phyloP scores from a whole-genome alignment of 768 basidiomycete genomes.

The Kwoniella sp. region DNA sequence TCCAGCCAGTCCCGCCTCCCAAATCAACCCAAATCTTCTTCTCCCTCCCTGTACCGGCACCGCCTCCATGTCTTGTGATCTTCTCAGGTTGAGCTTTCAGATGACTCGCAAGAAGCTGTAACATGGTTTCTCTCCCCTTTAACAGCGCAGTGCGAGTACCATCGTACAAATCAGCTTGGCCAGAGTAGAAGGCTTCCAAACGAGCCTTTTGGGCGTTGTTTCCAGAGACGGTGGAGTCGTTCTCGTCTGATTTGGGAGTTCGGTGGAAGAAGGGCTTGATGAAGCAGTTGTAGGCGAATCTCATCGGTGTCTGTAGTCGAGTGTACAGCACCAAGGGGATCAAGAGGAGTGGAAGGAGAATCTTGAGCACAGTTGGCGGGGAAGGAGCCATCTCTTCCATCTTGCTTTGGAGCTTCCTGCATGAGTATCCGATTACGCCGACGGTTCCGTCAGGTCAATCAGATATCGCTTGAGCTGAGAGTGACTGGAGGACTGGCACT shows the following conservation, averaged over 20 bases:
- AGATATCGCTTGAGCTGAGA: neutral
- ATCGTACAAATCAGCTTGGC: constrained; percentile 75
- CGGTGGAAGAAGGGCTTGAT: constrained; percentile 51
- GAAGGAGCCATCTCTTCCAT: constrained; percentile 13
- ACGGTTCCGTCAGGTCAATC: neutral
- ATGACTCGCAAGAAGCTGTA: constrained; percentile 68
- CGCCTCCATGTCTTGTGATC: constrained; percentile 4
- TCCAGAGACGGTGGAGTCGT: neutral
- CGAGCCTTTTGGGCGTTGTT: constrained; percentile 49
- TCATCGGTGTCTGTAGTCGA: constrained; percentile 29
- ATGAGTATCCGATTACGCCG: too few relatives aligned
- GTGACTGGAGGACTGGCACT: neutral
- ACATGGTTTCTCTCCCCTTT: constrained; percentile 72
- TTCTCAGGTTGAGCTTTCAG: constrained; percentile 59
- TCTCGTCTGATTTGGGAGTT: neutral
- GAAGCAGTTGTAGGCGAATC: constrained; percentile 57
- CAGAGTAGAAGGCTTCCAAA: constrained; percentile 63
- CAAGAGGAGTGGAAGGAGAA: constrained; percentile 24
- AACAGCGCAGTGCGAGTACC: constrained; percentile 65
- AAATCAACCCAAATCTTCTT: constrained; percentile 74
- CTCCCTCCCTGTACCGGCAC: constrained; percentile 38
- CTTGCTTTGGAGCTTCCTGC: constrained; percentile 2
- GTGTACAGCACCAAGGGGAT: constrained; percentile 24
- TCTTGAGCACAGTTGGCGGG: neutral
- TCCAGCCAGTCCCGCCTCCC: constrained; percentile 74